Conservation (phyloP, 495 filamentous ascomycete species). For the Aspergillus coremiiformis region DNA sequence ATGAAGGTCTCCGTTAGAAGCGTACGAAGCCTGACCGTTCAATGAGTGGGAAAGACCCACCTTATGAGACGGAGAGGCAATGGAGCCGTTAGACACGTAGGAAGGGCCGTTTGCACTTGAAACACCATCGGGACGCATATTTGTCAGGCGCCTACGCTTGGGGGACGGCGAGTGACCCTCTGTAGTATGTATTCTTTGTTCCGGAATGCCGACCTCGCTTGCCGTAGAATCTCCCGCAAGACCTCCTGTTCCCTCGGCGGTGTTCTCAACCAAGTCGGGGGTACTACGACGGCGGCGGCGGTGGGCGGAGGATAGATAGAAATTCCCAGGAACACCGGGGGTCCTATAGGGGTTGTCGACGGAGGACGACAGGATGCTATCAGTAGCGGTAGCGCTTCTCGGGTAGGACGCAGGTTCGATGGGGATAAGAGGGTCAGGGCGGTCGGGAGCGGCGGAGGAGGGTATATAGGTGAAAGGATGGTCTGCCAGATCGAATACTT, state of each 20-base stretch:
- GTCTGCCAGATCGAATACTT: conserved; percentile 58
- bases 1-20: conserved; percentile 35
- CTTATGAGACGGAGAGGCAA: conserved; percentile 34
- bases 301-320: conserved; percentile 4
- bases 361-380: conserved; percentile 7
- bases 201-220: conserved; percentile 24
- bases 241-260: conserved; percentile 17
- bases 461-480: conserved; percentile 38
- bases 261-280: conserved; percentile 16
- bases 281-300: conserved; percentile 28
- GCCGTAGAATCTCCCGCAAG: conserved; percentile 17
- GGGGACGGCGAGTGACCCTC: conserved; percentile 38
- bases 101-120: conserved; percentile 42
- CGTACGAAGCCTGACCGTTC: conserved; percentile 43
- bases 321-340: conserved; percentile 4
- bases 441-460: conserved; percentile 54
- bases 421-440: conserved; percentile 43
- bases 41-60: conserved; percentile 29
- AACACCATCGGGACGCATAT: conserved; percentile 53
- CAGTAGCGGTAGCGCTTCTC: conserved; percentile 13
- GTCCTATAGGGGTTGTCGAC: conserved; percentile 6
- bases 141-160: conserved; percentile 58
- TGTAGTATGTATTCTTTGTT: conserved; percentile 18
- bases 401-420: conserved; percentile 19
- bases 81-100: conserved; percentile 42